Base-by-base conservation (phyloP, 306 rosid genomes). In the Vicia sativa region DNA sequence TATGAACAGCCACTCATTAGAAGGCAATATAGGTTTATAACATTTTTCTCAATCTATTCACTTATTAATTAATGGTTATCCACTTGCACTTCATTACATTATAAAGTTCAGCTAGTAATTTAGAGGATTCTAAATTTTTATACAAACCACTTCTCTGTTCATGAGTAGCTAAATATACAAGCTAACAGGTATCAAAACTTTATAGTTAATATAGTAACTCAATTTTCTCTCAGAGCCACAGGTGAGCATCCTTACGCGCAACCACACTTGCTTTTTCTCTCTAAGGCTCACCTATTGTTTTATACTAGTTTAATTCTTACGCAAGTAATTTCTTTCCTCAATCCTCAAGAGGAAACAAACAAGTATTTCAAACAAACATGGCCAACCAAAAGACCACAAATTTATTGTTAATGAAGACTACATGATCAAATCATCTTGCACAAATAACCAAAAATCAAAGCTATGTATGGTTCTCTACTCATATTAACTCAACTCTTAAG, bases 371-470 rank as follows among this genome's bases (percentile, higher is more conserved):
- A 74, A 49, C 1, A 42, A 42, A 49, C 3, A 42, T 46, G 66
- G 9, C 37, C 57, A 23, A 49, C 29, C 58, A 37, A 69, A 58
- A 54, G 37, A 57, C 34, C 29, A 54, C 16, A 39, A 41, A 9
- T 39, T 9, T 13, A 63, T 11, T 10, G 34, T 69, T 64, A 45
- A 64, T 31, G 60, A 7, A 2, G 39, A 15, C 34, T 8, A 48
- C 64, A 54, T 62, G 71, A 74, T 29, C 41, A 72, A 57, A 71
- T 52, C 57, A 29, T 63, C 60, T 45, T 28, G 14, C 35, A 26
- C 63, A 54, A 60, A 56, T 18, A 69, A 23, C 59, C 52, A 60
- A 38, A 75, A 52, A 25, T 28, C 56, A 59, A 52, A 62, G 74
- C 6, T 11, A 68, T 45, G 35, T 11, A 68, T 45, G 35, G 26